Percentiles rank a stretch among this genome's conserved stretches.
phyloP scores from a whole-genome alignment of 805 yeast species.

The Yarrowia sp. region DNA sequence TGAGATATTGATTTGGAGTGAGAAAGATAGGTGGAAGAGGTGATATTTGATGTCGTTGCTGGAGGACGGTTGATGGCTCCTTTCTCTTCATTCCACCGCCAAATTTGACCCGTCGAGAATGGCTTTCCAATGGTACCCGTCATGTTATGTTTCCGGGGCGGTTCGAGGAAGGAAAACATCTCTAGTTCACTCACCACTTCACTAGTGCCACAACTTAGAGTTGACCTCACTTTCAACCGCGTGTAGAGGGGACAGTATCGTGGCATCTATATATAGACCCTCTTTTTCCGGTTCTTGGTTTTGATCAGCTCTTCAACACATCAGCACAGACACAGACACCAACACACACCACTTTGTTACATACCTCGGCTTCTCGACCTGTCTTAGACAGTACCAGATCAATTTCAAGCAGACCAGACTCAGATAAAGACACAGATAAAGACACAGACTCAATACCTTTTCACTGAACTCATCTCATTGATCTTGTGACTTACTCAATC shows the following conservation, averaged over 20 bases:
- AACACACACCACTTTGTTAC: no score
- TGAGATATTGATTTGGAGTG: constrained; percentile 1
- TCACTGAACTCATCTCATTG: no score
- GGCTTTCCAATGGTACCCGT: constrained; percentile 13
- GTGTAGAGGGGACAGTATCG: neutral
- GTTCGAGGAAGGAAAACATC: no score
- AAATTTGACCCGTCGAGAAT: constrained; percentile 2
- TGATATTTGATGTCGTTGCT: neutral
- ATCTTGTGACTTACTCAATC: no score
- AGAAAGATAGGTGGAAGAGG: neutral
- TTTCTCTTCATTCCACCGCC: no score
- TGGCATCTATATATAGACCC: constrained; percentile 19
- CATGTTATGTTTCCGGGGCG: constrained; percentile 21
- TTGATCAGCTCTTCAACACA: neutral
- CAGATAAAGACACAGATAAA: neutral
- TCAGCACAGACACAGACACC: neutral
- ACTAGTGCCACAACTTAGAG: constrained; percentile 3
- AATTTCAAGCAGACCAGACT: neutral
- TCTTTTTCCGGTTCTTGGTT: neutral
- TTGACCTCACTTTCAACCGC: constrained; percentile 1
- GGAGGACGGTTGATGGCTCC: no score
- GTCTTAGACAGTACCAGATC: neutral
- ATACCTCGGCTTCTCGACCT: neutral
- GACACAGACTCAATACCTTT: no score
- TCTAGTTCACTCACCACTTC: neutral